Percentiles rank a stretch among this genome's conserved stretches.
Conservation (phyloP, 139 green algal species). For the Tetraselmis chui region DNA sequence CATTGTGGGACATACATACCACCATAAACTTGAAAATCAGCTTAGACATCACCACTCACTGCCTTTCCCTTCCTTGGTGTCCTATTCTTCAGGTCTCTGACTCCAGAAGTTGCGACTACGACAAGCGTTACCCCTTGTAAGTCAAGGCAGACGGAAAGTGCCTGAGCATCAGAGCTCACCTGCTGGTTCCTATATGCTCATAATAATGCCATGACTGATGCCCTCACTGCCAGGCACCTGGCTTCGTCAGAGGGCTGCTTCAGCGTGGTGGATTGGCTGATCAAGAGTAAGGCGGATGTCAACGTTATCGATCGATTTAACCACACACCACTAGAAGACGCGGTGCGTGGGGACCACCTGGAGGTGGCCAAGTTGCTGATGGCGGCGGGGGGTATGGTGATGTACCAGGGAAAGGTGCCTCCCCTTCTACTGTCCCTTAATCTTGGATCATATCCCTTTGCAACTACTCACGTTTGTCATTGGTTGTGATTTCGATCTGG, state of each 20-base stretch:
- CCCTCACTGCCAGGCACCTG: slow-evolving; percentile 80
- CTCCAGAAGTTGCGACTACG: slow-evolving; percentile 73
- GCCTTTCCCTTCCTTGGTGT: too few species aligned
- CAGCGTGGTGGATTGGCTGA: slow-evolving; percentile 74
- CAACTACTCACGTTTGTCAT: too few species aligned
- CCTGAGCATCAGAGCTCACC: too few species aligned
- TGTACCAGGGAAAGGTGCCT: slow-evolving; percentile 25
- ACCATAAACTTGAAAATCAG: too few species aligned
- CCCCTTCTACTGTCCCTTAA: too few species aligned
- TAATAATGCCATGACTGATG: too few species aligned
- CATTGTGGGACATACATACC: too few species aligned
- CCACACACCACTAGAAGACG: slow-evolving; percentile 77
- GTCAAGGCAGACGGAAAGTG: too few species aligned
- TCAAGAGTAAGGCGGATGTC: slow-evolving; percentile 49
- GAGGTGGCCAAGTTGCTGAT: slow-evolving; percentile 71
- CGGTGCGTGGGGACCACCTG: slow-evolving; percentile 67
- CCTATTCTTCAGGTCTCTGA: slow-evolving; percentile 60
- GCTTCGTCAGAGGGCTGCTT: slow-evolving; percentile 70
- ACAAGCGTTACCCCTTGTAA: slow-evolving; percentile 79
- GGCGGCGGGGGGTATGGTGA: slow-evolving; percentile 48
- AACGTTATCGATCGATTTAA: slow-evolving; percentile 73
- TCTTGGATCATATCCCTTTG: too few species aligned
- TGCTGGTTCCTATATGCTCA: too few species aligned
- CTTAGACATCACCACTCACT: too few species aligned
- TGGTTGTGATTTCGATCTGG: too few species aligned